phyloP scores from a whole-genome alignment of 129 eudicot genomes.

The carrot (Daucus carota) region DH1_v3.0 NC_030381.2:38109501-38110000 shows the following conservation, averaged over 20 bases:
- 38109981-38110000: neutral
- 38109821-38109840: neutral
- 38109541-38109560: neutral
- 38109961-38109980: neutral
- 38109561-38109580: neutral
- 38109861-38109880: neutral
- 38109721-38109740: neutral
- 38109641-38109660: too few species aligned
- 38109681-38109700: neutral
- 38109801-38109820: neutral
- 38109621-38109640: too few species aligned
- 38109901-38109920: too few species aligned
- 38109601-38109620: neutral
- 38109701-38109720: neutral
- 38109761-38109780: neutral
- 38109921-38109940: neutral
- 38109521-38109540: neutral
- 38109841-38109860: neutral
- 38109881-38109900: neutral
- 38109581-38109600: neutral
- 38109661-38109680: neutral
- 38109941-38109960: neutral
- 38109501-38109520: neutral
- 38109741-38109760: neutral
- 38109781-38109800: neutral